Conservation (phyloP, 225 moss, liverwort and hornwort species). For the Physcomitrium patens region DNA sequence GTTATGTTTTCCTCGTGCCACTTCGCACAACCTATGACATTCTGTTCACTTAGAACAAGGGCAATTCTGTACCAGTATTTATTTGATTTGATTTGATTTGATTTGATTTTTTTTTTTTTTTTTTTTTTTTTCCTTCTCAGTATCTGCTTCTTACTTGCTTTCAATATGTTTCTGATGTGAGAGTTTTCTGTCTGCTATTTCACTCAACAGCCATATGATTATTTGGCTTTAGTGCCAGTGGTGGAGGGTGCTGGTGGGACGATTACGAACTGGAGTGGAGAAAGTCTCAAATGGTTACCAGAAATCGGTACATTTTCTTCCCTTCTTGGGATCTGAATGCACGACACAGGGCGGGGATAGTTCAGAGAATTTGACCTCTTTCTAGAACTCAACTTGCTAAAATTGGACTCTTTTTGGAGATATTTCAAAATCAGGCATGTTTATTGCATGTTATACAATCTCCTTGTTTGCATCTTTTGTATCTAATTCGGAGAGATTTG, state of each 20-base stretch:
- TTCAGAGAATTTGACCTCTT: not conserved
- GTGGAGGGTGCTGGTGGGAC: conserved; percentile 71
- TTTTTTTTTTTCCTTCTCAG: not conserved
- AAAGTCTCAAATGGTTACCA: conserved; percentile 63
- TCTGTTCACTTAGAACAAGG: not conserved
- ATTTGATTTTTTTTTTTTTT: no score
- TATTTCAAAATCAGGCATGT: no score
- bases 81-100: no score
- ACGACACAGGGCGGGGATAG: not conserved
- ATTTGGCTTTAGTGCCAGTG: conserved; percentile 67
- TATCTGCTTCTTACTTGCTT: not conserved
- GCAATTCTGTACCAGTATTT: not conserved
- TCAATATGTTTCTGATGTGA: not conserved
- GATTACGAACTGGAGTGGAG: conserved; percentile 72
- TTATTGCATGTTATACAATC: no score
- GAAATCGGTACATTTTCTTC: conserved; percentile 40
- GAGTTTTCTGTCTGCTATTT: not conserved
- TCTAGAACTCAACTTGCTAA: not conserved
- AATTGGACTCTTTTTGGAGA: no score
- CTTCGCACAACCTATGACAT: not conserved
- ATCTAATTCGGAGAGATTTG: no score
- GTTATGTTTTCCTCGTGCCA: no score
- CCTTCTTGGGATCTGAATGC: not conserved
- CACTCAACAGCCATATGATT: conserved; percentile 66
- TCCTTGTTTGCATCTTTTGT: no score